Evolutionary conservation across 2,329 filamentous ascomycete genomes (phyloP).

Genomic region (Colletotrichum eleusines): DNA sequence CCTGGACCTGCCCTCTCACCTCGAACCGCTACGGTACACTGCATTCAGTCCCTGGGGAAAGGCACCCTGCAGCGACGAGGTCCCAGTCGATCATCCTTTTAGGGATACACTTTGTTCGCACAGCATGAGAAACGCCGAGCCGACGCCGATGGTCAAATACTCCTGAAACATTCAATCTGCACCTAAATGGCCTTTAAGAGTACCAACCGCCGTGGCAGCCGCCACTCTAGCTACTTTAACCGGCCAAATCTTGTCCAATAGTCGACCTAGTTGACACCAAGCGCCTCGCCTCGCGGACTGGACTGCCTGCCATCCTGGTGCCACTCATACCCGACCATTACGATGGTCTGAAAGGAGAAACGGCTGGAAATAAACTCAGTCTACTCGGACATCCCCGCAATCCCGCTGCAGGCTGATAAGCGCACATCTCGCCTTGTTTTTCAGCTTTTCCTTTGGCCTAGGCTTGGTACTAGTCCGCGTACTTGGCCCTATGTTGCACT

Average conservation of each 20-base stretch:
- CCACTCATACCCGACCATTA: conserved; percentile 22
- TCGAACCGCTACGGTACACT: conserved; percentile 22
- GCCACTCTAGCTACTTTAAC: conserved; percentile 29
- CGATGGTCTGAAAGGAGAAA: conserved; percentile 18
- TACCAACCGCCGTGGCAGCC: conserved; percentile 30
- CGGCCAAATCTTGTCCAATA: conserved; percentile 28
- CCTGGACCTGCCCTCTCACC: conserved; percentile 44
- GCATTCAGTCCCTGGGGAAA: conserved; percentile 11
- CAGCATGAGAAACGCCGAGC: conserved; percentile 43
- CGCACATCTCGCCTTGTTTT: neutral
- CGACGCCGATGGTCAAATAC: conserved; percentile 43
- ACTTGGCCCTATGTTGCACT: neutral
- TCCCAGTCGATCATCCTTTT: conserved; percentile 29
- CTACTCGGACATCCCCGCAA: conserved; percentile 7
- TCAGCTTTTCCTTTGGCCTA: neutral
- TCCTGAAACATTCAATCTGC: conserved; percentile 40
- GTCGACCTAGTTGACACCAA: conserved; percentile 28
- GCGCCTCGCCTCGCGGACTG: conserved; percentile 34
- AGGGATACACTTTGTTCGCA: conserved; percentile 34
- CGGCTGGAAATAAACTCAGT: neutral
- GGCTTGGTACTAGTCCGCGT: neutral
- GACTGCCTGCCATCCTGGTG: conserved; percentile 29
- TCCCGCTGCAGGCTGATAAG: conserved; percentile 1
- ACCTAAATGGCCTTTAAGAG: conserved; percentile 34
- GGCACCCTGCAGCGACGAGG: conserved; percentile 30